Base-by-base conservation (phyloP, 139 green algal species). In the Chlorella sorokiniana region DNA sequence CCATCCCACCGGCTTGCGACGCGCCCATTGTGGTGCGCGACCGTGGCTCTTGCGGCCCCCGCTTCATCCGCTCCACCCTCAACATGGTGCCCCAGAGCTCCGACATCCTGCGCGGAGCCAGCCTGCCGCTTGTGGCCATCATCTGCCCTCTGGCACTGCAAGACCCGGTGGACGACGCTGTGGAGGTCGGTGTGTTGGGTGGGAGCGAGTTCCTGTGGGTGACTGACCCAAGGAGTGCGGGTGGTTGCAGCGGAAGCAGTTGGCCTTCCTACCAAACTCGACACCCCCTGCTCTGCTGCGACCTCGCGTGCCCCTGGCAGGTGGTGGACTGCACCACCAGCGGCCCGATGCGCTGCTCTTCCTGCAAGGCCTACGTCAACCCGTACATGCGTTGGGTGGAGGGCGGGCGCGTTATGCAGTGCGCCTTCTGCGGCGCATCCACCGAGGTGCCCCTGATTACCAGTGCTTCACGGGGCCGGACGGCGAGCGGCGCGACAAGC, bases 311-410 rank as follows among this genome's bases (percentile, higher is more conserved):
- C 56, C 29, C 18, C 38, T 11, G 42, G 23, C 88, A 93, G 87
- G 85, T 94, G n/a, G 90, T 94, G 3, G 93, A 97, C 86, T 88
- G 90, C 33, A 85, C 87, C 1, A 77, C 89, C 67, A 18, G 59
- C 18, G 95, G 95, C 22, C 95, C 95, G 2, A 64, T 97, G 69
- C 89, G 95, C 37, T 98, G 95, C 84, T 52, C 40, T 20, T 76
- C 86, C 42, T 98, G 95, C 91, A 94, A 95, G 84, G 95, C 95
- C 1, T 98, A 98, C 89, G 92, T 98, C 80, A 96, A 96, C 86
- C 90, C 94, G 29, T 96, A 91, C 88, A 93, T 97, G 87, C 87
- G 88, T 27, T 98, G 86, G 54, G 68, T 84, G 7, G 86, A 92
- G 56, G 84, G 75, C 42, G 89, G 89, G 27, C 81, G 91, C 54